Evolutionary conservation across 1,139 yeast genomes (phyloP).

Genomic region (Yamadazyma sp.): DNA sequence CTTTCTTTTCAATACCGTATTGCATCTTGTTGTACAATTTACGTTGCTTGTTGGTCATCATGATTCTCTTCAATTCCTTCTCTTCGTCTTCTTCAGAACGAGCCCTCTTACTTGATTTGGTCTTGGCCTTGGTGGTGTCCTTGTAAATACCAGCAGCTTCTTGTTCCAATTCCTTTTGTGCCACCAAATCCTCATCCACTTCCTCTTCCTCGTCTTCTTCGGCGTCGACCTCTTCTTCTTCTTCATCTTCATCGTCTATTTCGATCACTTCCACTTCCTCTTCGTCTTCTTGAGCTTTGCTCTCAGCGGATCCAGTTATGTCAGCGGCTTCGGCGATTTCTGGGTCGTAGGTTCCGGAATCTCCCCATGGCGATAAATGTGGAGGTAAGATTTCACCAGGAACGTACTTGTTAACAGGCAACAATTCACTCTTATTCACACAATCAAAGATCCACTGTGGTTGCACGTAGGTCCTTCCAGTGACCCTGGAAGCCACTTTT

Average conservation of each 20-base stretch:
- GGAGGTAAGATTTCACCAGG: slow-evolving; percentile 97
- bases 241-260: slow-evolving; percentile 39
- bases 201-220: slow-evolving; percentile 53
- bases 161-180: slow-evolving; percentile 83
- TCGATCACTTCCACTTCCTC: slow-evolving; percentile 30
- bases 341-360: slow-evolving; percentile 88
- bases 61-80: slow-evolving; percentile 84
- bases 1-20: slow-evolving; percentile 85
- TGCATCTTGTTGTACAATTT: slow-evolving; percentile 94
- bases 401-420: slow-evolving; percentile 77
- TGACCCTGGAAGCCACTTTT: slow-evolving; percentile 68
- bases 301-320: no score
- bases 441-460: slow-evolving; percentile 98
- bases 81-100: slow-evolving; percentile 62
- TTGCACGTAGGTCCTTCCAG: slow-evolving; percentile 91
- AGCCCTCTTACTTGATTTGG: slow-evolving; percentile 33
- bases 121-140: slow-evolving; percentile 17
- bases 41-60: slow-evolving; percentile 98
- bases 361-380: slow-evolving; percentile 99
- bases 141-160: slow-evolving; percentile 82
- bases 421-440: slow-evolving; percentile 71
- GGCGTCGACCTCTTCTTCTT: slow-evolving; percentile 52
- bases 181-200: slow-evolving; percentile 60
- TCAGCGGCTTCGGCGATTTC: slow-evolving; percentile 39
- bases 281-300: slow-evolving; percentile 20